phyloP scores from a whole-genome alignment of 805 yeast species.

The Pichia rugopelliculosa region DNA sequence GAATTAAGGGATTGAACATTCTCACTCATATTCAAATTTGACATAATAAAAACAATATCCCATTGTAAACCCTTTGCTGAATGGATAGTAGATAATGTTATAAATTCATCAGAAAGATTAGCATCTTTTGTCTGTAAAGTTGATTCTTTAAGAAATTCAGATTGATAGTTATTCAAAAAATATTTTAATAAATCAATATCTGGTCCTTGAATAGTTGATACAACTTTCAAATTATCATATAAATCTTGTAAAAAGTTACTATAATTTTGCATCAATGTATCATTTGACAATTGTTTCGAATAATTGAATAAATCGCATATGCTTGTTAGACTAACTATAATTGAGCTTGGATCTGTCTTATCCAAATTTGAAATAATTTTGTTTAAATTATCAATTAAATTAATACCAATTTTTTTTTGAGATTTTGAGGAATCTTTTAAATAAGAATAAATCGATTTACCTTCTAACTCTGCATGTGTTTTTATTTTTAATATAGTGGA shows the following conservation, averaged over 20 bases:
- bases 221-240: conserved; percentile 26
- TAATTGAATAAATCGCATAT: conserved; percentile 32
- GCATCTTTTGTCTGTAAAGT: too few relatives aligned
- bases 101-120: conserved; percentile 14
- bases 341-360: conserved; percentile 29
- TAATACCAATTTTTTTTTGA: conserved; percentile 6
- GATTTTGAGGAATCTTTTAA: conserved; percentile 8
- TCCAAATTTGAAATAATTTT: conserved; percentile 13
- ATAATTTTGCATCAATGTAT: conserved; percentile 19
- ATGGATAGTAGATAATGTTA: conserved; percentile 63
- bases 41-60: conserved; percentile 54
- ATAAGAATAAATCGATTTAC: conserved; percentile 20
- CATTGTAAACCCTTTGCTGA: conserved; percentile 70
- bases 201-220: conserved; percentile 17
- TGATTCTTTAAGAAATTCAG: conserved; percentile 13
- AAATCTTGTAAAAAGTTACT: conserved; percentile 30
- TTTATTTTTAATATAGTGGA: conserved; percentile 15
- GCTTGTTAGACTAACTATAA: conserved; percentile 29
- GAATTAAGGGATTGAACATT: neutral
- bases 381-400: neutral
- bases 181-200: conserved; percentile 30
- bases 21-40: conserved; percentile 1
- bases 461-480: conserved; percentile 14
- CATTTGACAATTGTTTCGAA: conserved; percentile 21
- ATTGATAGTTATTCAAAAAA: conserved; percentile 33